Evolutionary conservation across 306 rosid species (phyloP), one percentile per base, ranked within the genome.

Genomic region (Acacia melanoxylon): DNA sequence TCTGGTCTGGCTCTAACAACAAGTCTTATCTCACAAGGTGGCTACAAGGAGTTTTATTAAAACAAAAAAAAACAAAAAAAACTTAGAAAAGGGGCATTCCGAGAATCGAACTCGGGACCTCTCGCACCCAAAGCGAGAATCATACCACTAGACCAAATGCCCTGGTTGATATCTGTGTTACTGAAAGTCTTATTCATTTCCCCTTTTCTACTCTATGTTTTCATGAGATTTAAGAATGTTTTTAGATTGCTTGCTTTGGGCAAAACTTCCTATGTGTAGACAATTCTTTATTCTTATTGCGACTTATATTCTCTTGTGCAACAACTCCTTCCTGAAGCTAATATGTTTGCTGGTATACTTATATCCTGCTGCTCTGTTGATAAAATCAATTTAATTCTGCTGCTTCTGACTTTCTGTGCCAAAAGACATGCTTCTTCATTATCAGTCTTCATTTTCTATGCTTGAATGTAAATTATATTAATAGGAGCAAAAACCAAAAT

Each of bases 141-240:
- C 90, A 88, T 88, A 80, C 89, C 89, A 85, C 89, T 80, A 83
- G 89, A 86, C 91, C 91, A 86, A 88, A 87, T 62, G 68, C 68
- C 68, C 29, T 8, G 1, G 14, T 7, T 56, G 13, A 9, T 56
- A n/a, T 56, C 29, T 27, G 13, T 56, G 63, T 56, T 1, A 56
- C 63, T n/a, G n/a, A 56, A 56, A 3, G 0, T 8, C 63, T 56
- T 56, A 0, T 20, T n/a, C 12, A n/a, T 8, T 56, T 56, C 27
- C 29, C 25, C 14, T 2, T 56, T n/a, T 22, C 3, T 10, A n/a
- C 29, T n/a, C 29, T 56, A 10, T 9, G n/a, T 9, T 20, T 56
- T 56, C 63, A n/a, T 56, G 27, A 22, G 2, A 56, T 56, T 8
- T 56, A 29, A 2, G 63, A 10, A n/a, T 2, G 9, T 56, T 6